Evolutionary conservation across 768 basidiomycete genomes (phyloP), one percentile per base, ranked within the genome.

Genomic region (Trametes villosa): DNA sequence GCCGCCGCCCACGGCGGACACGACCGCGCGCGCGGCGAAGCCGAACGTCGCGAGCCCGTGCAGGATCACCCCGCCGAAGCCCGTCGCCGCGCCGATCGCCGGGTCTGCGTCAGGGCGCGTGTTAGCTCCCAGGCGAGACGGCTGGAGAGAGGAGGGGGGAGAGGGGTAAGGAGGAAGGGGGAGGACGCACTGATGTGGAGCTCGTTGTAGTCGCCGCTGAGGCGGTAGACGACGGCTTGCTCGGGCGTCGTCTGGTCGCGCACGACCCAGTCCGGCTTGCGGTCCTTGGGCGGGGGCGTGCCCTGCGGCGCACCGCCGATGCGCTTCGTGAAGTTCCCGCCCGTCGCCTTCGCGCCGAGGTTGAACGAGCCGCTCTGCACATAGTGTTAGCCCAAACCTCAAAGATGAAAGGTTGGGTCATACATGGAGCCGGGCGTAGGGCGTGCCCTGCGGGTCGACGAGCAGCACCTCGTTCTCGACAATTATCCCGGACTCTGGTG

Each of bases 1-100:
- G 44, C 82, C 81, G 0, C 79, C 81, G 0, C 85, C 91, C 13
- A 87, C 79, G 1, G 80, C 79, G 58, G 81, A 80, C 62, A 96
- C 78, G 54, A 95, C 74, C 1, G 85, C 90, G 44, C 92, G 86
- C 3, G 91, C 94, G 9, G 81, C 89, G 70, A 93, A 93, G 11
- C 93, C 93, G 70, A 83, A 94, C 0, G 88, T 85, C 20, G 89
- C 87, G 26, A 95, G 80, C 29, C 93, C 93, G 69, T 96, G 93
- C 3, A 95, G 81, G 67, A 96, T 94, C 36, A 88, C 85, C 47
- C 88, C 93, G 3, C 91, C 91, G 67, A 96, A 94, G 12, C 92
- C 91, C 18, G 86, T 79, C 9, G 78, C 79, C 63, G 85, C 71
- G n/a, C 92, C 93, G 38, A 91, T 84, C 15, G 68, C 72, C 1